Conservation (phyloP, 208 protist species). For the Tritrichomonas musculus region DNA sequence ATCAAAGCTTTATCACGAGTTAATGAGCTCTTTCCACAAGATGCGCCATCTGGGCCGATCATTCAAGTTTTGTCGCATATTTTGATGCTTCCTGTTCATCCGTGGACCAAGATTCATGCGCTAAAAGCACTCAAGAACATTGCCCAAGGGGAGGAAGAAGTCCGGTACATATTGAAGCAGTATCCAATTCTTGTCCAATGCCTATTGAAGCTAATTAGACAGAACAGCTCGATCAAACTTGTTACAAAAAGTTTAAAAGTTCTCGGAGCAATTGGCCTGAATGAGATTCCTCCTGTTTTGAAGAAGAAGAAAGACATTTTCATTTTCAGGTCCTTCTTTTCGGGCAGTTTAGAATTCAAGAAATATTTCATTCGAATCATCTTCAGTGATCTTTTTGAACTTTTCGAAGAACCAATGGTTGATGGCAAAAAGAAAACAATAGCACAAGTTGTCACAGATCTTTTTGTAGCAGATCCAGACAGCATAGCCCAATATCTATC, state of each 20-base stretch:
- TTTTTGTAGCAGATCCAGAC: slow-evolving; percentile 31
- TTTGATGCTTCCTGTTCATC: not conserved
- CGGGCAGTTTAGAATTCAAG: not conserved
- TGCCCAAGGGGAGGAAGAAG: not conserved
- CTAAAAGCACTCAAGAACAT: not conserved
- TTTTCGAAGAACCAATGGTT: not conserved
- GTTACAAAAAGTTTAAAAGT: not conserved
- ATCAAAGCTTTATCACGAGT: not conserved
- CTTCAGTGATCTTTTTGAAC: not conserved
- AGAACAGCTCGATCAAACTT: not conserved
- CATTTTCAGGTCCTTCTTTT: not conserved
- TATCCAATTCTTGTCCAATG: not conserved
- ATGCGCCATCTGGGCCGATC: not conserved
- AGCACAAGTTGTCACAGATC: not conserved
- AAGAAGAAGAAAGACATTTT: not conserved
- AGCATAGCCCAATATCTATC: not conserved
- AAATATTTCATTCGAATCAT: not conserved
- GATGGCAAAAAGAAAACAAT: slow-evolving; percentile 2
- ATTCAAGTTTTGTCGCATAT: slow-evolving; percentile 7
- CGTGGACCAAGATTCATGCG: slow-evolving; percentile 7
- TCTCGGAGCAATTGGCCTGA: not conserved
- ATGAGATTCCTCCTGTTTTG: not conserved
- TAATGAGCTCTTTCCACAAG: not conserved
- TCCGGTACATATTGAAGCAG: not conserved
- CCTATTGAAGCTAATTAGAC: not conserved